Evolutionary conservation across 306 rosid species (phyloP).

Genomic region (Begonia loranthoides): DNA sequence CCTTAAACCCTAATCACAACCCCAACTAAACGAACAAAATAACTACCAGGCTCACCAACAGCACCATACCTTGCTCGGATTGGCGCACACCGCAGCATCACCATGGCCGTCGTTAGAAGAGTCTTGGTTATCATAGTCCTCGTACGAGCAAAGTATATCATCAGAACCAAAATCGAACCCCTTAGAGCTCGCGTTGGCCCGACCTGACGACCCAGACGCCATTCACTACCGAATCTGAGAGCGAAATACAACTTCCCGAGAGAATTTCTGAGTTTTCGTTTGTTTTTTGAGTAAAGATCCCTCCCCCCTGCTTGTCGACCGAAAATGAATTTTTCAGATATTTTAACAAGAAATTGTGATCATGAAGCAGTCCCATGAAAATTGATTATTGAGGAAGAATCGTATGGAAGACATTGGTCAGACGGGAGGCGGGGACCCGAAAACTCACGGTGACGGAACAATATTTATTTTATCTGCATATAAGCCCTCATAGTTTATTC

Average conservation of each 20-base stretch:
- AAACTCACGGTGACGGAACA: slow-evolving; percentile 6
- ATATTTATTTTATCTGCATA: slow-evolving; percentile 3
- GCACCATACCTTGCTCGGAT: slow-evolving; percentile 42
- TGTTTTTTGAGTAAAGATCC: too few relatives aligned
- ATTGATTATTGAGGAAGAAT: too few relatives aligned
- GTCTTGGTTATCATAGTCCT: slow-evolving; percentile 41
- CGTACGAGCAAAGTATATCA: slow-evolving; percentile 57
- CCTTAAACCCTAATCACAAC: neutral
- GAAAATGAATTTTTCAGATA: too few relatives aligned
- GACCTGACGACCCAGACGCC: slow-evolving; percentile 82
- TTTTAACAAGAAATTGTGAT: too few relatives aligned
- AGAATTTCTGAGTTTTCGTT: too few relatives aligned
- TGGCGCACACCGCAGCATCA: slow-evolving; percentile 36
- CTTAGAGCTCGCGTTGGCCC: slow-evolving; percentile 51
- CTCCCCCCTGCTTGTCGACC: too few relatives aligned
- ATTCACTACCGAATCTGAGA: slow-evolving; percentile 13
- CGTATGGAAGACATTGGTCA: neutral
- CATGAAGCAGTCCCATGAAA: too few relatives aligned
- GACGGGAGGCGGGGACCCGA: slow-evolving; percentile 2
- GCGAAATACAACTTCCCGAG: too few relatives aligned
- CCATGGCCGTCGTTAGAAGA: slow-evolving; percentile 37
- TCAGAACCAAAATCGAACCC: slow-evolving; percentile 52
- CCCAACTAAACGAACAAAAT: slow-evolving; percentile 1
- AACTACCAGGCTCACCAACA: neutral
- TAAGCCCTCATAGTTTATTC: neutral